Base-by-base conservation (phyloP, 768 basidiomycete genomes). In the Pulveroboletus ravenelii region DNA sequence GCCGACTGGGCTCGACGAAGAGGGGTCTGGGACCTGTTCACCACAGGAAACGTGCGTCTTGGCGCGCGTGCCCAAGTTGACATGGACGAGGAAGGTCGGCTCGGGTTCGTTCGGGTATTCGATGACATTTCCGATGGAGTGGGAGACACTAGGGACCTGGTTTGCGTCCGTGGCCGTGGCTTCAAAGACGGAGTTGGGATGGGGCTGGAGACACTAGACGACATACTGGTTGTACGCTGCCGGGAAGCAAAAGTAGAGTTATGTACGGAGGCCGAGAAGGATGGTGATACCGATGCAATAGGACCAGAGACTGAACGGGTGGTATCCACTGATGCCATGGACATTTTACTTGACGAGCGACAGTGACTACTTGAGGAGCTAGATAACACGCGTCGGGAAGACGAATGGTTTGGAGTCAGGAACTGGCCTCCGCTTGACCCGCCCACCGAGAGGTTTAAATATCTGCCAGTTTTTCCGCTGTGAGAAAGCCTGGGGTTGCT, bases 191-290 rank as follows among this genome's bases (percentile, higher is more conserved):
- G 66, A 40, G 64, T 65, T 5, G 57, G 55, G 23, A 65, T 59
- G 30, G 72, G 70, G 43, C 63, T 62, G 9, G 71, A 63, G 51
- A 73, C 66, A 38, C 74, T 77, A 10, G 76, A 73, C 0, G 74
- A 68, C 43, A 85, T 65, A 62, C 89, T 92, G 30, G 76, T 69
- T 18, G 89, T 90, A 18, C 90, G 78, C 60, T 92, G 90, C 29
- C 90, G 80, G n/a, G 90, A 92, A 30, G 90, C 78, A 64, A 83
- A 89, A 8, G 90, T 93, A 5, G 89, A 77, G 29, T 73, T 72
- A 53, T 78, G 76, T 17, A 88, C 45, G 17, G 70, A 65, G 13
- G 69, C 59, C 18, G 64, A 64, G 29, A 68, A 51, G 29, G 51
- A 35, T 34, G 64, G 55, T 25, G 72, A 62, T 17, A 77, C 70